Evolutionary conservation across 306 rosid species (phyloP).

Genomic region (Vigna mungo): DNA sequence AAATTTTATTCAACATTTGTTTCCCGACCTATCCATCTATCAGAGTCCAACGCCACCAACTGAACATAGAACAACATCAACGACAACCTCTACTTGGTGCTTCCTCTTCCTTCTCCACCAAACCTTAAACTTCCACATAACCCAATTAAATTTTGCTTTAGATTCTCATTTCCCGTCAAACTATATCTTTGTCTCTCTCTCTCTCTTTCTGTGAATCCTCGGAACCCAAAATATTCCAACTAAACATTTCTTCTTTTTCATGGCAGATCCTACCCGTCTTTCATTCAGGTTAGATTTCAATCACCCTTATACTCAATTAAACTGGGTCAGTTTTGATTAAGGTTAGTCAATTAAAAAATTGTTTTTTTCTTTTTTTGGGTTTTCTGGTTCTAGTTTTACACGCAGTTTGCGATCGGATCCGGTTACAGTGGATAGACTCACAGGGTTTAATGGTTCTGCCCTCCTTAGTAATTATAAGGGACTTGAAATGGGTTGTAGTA

Average conservation of each 20-base stretch:
- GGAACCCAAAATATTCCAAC: constrained; percentile 23
- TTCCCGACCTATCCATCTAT: constrained; percentile 14
- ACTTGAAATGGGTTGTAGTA: constrained; percentile 18
- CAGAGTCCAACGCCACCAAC: constrained; percentile 33
- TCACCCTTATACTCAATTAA: background rate
- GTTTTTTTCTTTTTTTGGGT: background rate
- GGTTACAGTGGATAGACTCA: constrained; percentile 46
- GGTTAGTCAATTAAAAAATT: constrained; percentile 21
- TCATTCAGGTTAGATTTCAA: constrained; percentile 61
- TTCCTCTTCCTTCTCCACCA: background rate
- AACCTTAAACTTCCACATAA: constrained; percentile 34
- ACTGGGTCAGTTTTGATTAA: background rate
- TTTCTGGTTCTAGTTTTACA: constrained; percentile 33
- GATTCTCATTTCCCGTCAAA: constrained; percentile 25
- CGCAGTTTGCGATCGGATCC: constrained; percentile 59
- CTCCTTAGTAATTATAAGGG: background rate
- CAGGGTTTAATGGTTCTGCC: constrained; percentile 27
- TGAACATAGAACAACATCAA: constrained; percentile 8
- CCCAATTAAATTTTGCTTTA: constrained; percentile 14
- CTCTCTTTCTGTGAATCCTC: background rate
- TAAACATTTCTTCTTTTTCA: constrained; percentile 51
- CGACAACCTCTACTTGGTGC: background rate
- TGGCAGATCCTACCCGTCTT: constrained; percentile 61
- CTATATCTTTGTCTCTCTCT: background rate
- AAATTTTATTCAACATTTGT: constrained; percentile 14